Evolutionary conservation across 2,329 filamentous ascomycete genomes (phyloP).

Genomic region (Acarospora socialis): DNA sequence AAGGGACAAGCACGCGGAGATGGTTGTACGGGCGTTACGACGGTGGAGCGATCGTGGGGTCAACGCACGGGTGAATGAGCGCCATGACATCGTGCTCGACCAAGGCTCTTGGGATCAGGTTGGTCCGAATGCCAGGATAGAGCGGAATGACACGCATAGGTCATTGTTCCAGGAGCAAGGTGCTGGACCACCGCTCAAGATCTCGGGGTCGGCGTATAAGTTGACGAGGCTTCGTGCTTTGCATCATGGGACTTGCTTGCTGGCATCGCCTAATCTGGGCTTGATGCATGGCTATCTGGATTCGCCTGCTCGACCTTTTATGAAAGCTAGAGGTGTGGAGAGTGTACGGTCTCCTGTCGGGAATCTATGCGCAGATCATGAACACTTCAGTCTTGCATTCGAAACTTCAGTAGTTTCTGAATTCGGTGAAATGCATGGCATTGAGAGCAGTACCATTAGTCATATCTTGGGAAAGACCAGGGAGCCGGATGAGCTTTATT

Average conservation of each 20-base stretch:
- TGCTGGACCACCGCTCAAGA: slow-evolving; percentile 45
- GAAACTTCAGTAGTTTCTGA: slow-evolving; percentile 24
- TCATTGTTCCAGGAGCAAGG: slow-evolving; percentile 27
- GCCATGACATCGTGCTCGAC: slow-evolving; percentile 83
- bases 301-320: slow-evolving; percentile 62
- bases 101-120: no score
- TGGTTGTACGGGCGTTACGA: slow-evolving; percentile 75
- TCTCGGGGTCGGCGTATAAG: slow-evolving; percentile 93
- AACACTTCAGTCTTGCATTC: slow-evolving; percentile 34
- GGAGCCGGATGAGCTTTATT: no score
- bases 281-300: slow-evolving; percentile 56
- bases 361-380: slow-evolving; percentile 50
- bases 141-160: slow-evolving; percentile 26
- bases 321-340: slow-evolving; percentile 74
- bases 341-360: slow-evolving; percentile 75
- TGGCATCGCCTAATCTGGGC: slow-evolving; percentile 60
- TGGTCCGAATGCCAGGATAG: slow-evolving; percentile 13
- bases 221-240: slow-evolving; percentile 66
- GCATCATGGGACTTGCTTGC: slow-evolving; percentile 84
- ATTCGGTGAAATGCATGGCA: no score
- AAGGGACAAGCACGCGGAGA: slow-evolving; percentile 74
- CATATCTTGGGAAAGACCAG: no score
- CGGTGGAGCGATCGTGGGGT: slow-evolving; percentile 37
- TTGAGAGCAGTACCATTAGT: no score
- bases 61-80: slow-evolving; percentile 61